Base-by-base conservation (phyloP, 768 basidiomycete genomes). In the Lactarius sp. region DNA sequence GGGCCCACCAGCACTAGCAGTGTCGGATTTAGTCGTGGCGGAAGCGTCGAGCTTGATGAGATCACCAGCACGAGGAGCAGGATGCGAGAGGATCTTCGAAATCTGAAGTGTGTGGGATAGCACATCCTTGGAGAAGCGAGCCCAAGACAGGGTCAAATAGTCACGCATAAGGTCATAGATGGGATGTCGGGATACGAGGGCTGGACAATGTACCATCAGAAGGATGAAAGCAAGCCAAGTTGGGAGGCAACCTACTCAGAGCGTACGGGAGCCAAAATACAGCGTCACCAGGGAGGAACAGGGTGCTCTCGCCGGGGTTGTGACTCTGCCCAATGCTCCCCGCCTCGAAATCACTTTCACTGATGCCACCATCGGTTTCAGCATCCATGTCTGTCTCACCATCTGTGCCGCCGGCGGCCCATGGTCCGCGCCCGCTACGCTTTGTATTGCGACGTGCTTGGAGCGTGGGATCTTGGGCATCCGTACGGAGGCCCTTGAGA, bases 191-290 rank as follows among this genome's bases (percentile, higher is more conserved):
- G 94, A 96, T 34, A 94, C 93, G 70, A 92, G 81, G 16, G 88
- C 90, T 68, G 44, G 27, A 56, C 4, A 54, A 49, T 14, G 27
- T 54, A n/a, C 49, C 22, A 52, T 34, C n/a, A 41, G 44, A 53
- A 53, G 7, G 64, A 53, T 33, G 20, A 55, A 64, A 41, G 51
- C 33, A 56, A 20, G 52, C 27, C 56, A 68, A 50, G 39, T 62
- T 49, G 22, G 12, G 44, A 50, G 62, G 20, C 31, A 18, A 80
- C 87, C 74, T 71, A 92, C 92, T 93, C 46, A 97, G 77, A 1
- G 91, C 89, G 71, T 95, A 96, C 4, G 95, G 95, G 44, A 97
- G 81, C 95, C 94, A 97, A 71, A 95, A 94, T 36, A 93, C 92
- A 16, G 92, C 90, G 69, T 94, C 92, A 0, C 89, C 90, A 0